A percentile compares a stretch with the other conserved stretches of the same genome.
phyloP scores from a whole-genome alignment of 208 protist species.

The Borovskyia barvae region DNA sequence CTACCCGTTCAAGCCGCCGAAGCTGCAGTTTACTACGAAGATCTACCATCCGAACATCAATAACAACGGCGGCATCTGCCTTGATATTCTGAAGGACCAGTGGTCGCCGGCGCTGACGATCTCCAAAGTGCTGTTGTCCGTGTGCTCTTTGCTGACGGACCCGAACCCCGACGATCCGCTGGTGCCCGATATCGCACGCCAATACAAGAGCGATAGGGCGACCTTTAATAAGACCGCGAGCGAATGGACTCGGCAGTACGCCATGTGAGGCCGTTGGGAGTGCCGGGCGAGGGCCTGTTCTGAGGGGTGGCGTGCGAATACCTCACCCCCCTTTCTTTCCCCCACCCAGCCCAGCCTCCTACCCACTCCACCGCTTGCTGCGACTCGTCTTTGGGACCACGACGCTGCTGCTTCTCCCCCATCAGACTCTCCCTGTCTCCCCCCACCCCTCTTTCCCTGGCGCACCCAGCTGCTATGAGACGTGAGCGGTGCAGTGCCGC shows the following conservation, averaged over 20 bases:
- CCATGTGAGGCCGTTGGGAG: conserved; percentile 28
- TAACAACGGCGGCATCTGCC: conserved; percentile 96
- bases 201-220: conserved; percentile 94
- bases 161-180: conserved; percentile 99
- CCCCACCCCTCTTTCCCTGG: too few species aligned
- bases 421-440: too few species aligned
- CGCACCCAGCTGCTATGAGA: too few species aligned
- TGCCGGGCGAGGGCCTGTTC: neutral
- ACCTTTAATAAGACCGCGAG: conserved; percentile 91
- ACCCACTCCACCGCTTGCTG: too few species aligned
- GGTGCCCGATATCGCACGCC: conserved; percentile 96
- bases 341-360: too few species aligned
- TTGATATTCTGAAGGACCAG: conserved; percentile 98
- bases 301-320: too few species aligned
- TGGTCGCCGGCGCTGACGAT: conserved; percentile 98
- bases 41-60: conserved; percentile 98
- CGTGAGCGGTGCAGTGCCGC: too few species aligned
- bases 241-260: conserved; percentile 91
- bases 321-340: too few species aligned
- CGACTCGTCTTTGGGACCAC: too few species aligned
- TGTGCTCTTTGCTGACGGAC: conserved; percentile 98
- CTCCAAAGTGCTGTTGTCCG: conserved; percentile 98
- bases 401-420: too few species aligned
- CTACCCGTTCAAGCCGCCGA: conserved; percentile 97
- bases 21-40: conserved; percentile 94